Evolutionary conservation across 495 filamentous ascomycete species (phyloP), one percentile per base, ranked within the genome.

Genomic region (Neurospora sp.): DNA sequence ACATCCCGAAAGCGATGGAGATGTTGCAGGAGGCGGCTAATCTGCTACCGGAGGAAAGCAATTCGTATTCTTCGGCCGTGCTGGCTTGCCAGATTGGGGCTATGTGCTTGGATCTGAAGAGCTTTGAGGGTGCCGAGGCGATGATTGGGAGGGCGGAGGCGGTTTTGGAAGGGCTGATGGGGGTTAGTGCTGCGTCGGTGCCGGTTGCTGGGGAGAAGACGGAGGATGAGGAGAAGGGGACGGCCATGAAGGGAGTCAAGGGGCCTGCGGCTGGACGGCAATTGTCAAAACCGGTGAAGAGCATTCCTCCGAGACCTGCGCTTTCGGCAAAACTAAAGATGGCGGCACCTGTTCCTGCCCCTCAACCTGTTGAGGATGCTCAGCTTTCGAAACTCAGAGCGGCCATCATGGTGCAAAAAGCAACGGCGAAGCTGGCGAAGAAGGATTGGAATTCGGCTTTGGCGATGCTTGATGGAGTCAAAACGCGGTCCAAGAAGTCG

Each of bases 361-460:
- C 74, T 22, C 70, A 71, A 69, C 70, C 72, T 14, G 73, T 76
- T 8, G 82, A 86, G 37, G 88, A 92, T 40, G 82, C 84, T 8
- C 84, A 87, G 69, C 77, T 94, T 9, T 75, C 86, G 17, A 86
- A 86, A 44, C 76, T 93, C 27, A 86, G 86, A 72, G 88, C 87
- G 31, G 84, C 87, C 10, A 83, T 96, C 22, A 80, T 93, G 16
- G 86, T 88, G 7, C 88, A 89, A 61, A 91, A 90, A 77, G 91
- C 91, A 2, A 81, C 83, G 48, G 86, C 84, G 37, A 76, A 87
- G 75, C 86, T 86, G 68, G 84, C 75, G 77, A 86, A 76, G 80
- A 90, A 84, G 77, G 87, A 85, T 79, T 90, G 84, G 80, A 77
- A 81, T 0, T 78, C 83, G 42, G 91, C 89, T 4, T 77, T 84